Percentiles rank a stretch among this genome's conserved stretches.
phyloP scores from a whole-genome alignment of 2,329 filamentous ascomycete genomes.

The Chaetomium olivaceum region DNA sequence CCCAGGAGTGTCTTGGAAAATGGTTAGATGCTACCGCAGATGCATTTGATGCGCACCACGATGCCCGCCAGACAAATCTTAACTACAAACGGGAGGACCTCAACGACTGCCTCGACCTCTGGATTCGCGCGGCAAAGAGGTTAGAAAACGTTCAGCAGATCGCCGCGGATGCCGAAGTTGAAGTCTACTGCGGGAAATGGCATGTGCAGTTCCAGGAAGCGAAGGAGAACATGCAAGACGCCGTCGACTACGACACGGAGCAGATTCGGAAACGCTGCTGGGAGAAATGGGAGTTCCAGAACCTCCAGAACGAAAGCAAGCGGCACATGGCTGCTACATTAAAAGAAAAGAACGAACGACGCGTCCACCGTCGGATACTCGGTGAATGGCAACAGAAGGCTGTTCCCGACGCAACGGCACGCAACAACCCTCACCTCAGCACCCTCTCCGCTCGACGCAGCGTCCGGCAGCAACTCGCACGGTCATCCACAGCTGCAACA shows the following conservation, averaged over 20 bases:
- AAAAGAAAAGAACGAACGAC: constrained; percentile 31
- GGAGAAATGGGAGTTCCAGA: constrained; percentile 35
- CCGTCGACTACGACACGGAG: constrained; percentile 33
- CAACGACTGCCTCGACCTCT: constrained; percentile 31
- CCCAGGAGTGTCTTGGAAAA: constrained; percentile 29
- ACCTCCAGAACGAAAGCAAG: constrained; percentile 31
- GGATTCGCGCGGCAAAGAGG: constrained; percentile 26
- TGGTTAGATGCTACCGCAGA: constrained; percentile 33
- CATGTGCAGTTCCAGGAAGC: constrained; percentile 27
- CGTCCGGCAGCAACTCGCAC: constrained; percentile 25
- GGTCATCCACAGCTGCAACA: constrained; percentile 9
- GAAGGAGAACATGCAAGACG: constrained; percentile 32
- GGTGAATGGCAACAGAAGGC: constrained; percentile 34
- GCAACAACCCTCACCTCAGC: constrained; percentile 23
- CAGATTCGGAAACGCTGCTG: constrained; percentile 29
- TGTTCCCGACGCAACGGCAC: constrained; percentile 24
- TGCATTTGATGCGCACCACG: constrained; percentile 27
- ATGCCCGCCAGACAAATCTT: constrained; percentile 33
- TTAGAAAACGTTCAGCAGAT: constrained; percentile 29
- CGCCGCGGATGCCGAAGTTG: constrained; percentile 35
- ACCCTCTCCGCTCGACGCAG: constrained; percentile 28
- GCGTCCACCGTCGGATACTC: constrained; percentile 29
- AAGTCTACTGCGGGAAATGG: constrained; percentile 35
- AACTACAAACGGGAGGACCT: constrained; percentile 34
- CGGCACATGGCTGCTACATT: constrained; percentile 32